These are phyloP conservation scores for Suillus occidentalis DNA, from an alignment of 768 basidiomycete genomes.

Conservation along the genomic window DNA sequence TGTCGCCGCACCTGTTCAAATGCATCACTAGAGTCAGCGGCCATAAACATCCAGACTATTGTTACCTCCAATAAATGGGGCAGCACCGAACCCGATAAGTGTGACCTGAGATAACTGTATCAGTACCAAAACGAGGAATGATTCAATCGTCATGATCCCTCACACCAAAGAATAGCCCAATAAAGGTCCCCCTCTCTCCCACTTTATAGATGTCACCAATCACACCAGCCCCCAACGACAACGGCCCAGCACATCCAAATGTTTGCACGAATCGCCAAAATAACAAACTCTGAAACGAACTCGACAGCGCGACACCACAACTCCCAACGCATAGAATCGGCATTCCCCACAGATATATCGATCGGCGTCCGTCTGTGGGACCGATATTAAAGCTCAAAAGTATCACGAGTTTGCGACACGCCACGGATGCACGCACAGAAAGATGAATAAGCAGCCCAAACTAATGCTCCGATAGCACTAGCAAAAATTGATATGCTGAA, in stretches of 20 bases:
- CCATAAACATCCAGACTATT: background rate
- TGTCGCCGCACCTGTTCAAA: constrained; percentile 42
- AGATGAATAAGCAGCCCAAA: constrained; percentile 52
- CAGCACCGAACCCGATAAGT: constrained; percentile 61
- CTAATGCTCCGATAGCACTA: constrained; percentile 43
- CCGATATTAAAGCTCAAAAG: background rate
- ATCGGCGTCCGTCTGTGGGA: constrained; percentile 59
- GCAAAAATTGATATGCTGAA: constrained; percentile 52
- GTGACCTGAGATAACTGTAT: constrained; percentile 33
- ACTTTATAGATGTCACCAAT: constrained; percentile 67
- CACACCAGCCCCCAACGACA: constrained; percentile 55
- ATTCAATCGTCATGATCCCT: constrained; percentile 17
- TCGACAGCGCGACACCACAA: constrained; percentile 54
- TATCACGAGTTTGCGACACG: background rate
- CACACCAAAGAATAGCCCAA: constrained; percentile 59
- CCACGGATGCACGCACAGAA: constrained; percentile 41
- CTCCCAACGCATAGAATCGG: constrained; percentile 62
- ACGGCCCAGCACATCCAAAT: constrained; percentile 58
- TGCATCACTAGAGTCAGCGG: background rate
- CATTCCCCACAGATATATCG: constrained; percentile 57
- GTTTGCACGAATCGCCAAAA: constrained; percentile 66
- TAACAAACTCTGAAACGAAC: constrained; percentile 48
- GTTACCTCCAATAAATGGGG: constrained; percentile 57
- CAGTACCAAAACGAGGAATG: background rate
- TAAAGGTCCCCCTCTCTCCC: constrained; percentile 58